A percentile compares a stretch with the other conserved stretches of the same genome.
These are phyloP conservation scores for Orbilia brochopaga DNA, from an alignment of 2,329 filamentous ascomycete species.

Conservation along the genomic window DNA sequence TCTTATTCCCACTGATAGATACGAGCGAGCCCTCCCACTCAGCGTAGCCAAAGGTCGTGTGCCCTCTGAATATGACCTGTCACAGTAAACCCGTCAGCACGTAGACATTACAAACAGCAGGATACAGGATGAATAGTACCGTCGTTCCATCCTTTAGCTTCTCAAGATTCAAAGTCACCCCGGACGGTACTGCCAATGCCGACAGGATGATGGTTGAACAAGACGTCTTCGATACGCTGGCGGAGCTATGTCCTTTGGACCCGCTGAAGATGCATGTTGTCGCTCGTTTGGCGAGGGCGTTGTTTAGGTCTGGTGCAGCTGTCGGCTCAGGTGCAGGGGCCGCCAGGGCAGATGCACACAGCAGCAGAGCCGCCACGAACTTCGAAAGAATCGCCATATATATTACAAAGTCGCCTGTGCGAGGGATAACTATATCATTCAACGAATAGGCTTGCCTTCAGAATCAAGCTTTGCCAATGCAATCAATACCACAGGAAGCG, in stretches of 20 bases:
- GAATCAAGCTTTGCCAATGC: conserved; percentile 31
- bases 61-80: conserved; percentile 68
- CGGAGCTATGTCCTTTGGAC: conserved; percentile 58
- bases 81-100: not conserved
- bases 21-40: conserved; percentile 71
- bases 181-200: conserved; percentile 65
- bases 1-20: conserved; percentile 65
- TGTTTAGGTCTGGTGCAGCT: conserved; percentile 6
- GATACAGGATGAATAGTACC: conserved; percentile 54
- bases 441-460: not conserved
- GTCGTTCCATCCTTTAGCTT: conserved; percentile 62
- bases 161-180: conserved; percentile 66
- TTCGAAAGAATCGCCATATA: conserved; percentile 20
- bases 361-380: conserved; percentile 11
- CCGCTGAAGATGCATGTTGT: conserved; percentile 66
- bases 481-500: not conserved
- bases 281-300: conserved; percentile 42
- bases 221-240: conserved; percentile 61
- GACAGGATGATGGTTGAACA: conserved; percentile 65
- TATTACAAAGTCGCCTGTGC: not conserved
- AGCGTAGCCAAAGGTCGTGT: conserved; percentile 70
- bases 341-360: conserved; percentile 10
- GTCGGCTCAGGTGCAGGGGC: conserved; percentile 34
- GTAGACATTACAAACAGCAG: conserved; percentile 11
- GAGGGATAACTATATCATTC: not conserved